phyloP scores from a whole-genome alignment of 352 stramenopile genomes.

The Globisporangium ultimum region DNA sequence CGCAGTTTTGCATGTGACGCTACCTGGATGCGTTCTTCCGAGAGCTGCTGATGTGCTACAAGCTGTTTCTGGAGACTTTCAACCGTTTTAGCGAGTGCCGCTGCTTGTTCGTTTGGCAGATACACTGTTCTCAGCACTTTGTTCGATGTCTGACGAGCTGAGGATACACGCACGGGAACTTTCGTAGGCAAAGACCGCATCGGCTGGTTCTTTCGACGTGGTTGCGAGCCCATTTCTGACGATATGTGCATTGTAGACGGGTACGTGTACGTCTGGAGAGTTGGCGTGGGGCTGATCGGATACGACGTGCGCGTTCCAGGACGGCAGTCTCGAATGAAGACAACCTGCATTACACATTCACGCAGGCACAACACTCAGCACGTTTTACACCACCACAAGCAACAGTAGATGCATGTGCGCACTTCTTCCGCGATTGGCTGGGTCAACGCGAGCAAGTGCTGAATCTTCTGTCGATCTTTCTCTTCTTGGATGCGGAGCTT shows the following conservation, averaged over 20 bases:
- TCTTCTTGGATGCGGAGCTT: conserved; percentile 68
- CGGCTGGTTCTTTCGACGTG: conserved; percentile 1
- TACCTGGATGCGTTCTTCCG: conserved; percentile 61
- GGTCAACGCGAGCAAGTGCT: conserved; percentile 77
- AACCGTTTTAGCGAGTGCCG: conserved; percentile 42
- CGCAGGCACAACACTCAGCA: not conserved
- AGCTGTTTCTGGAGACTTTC: conserved; percentile 65
- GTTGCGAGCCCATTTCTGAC: conserved; percentile 22
- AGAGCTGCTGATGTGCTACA: conserved; percentile 42
- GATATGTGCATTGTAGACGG: conserved; percentile 75
- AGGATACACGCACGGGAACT: conserved; percentile 16
- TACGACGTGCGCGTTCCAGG: conserved; percentile 50
- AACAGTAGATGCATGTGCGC: not conserved
- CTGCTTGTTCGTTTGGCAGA: conserved; percentile 67
- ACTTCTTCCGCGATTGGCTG: conserved; percentile 80
- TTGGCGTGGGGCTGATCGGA: conserved; percentile 22
- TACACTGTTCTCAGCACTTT: conserved; percentile 77
- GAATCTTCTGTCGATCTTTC: conserved; percentile 76
- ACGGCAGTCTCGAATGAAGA: conserved; percentile 71
- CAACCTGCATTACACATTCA: conserved; percentile 28
- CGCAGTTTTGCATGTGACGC: not conserved
- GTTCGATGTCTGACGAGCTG: conserved; percentile 14
- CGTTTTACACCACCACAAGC: not conserved
- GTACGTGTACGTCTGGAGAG: conserved; percentile 49
- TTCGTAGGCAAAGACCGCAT: conserved; percentile 1